phyloP scores from a whole-genome alignment of 2,329 filamentous ascomycete species.

The Apiospora sp. region DNA sequence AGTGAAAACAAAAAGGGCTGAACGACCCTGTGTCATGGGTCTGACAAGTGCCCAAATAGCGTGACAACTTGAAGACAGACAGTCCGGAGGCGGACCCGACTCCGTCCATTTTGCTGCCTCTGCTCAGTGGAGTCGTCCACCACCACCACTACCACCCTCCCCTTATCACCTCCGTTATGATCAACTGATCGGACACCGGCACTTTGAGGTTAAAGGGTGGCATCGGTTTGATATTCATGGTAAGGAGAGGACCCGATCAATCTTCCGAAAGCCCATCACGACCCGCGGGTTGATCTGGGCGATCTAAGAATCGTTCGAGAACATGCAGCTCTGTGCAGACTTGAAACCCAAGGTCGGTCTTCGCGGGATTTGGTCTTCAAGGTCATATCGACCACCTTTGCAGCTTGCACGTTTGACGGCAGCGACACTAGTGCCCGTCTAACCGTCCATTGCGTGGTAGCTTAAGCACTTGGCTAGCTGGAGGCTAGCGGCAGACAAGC shows the following conservation, averaged over 20 bases:
- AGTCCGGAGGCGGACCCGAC: background rate
- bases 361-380: background rate
- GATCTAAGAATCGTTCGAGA: conserved; percentile 5
- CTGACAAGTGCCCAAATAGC: no score
- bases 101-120: background rate
- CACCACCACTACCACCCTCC: background rate
- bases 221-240: background rate
- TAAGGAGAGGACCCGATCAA: background rate
- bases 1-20: background rate
- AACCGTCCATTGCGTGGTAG: background rate
- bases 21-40: no score
- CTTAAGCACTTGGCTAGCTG: background rate
- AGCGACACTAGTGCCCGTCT: background rate
- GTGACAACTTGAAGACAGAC: background rate
- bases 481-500: background rate
- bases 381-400: no score
- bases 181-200: background rate
- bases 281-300: background rate
- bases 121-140: background rate
- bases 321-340: conserved; percentile 1
- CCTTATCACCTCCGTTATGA: background rate
- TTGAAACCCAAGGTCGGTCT: background rate
- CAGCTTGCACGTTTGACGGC: background rate
- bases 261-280: background rate
- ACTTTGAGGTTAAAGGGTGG: background rate